Evolutionary conservation across 805 yeast genomes (phyloP).

Genomic region (Candida ponderosae): DNA sequence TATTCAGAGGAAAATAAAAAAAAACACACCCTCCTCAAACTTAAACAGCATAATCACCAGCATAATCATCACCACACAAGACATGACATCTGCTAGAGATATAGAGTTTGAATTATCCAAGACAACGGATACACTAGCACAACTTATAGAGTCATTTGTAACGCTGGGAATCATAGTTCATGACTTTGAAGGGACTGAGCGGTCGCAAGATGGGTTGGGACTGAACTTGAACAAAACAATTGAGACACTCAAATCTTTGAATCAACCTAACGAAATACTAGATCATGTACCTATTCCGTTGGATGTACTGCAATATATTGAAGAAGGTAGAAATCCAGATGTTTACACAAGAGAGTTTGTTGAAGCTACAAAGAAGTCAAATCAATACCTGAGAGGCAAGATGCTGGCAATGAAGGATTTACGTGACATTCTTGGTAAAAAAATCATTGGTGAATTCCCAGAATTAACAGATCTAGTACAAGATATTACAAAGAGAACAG

Average conservation of each 20-base stretch:
- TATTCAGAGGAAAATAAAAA: no score
- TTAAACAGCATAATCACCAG: no score
- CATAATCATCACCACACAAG: no score
- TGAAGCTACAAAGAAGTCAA: constrained; percentile 84
- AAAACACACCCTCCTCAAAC: no score
- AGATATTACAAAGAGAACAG: constrained; percentile 42
- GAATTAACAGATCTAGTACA: constrained; percentile 54
- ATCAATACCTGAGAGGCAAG: constrained; percentile 83
- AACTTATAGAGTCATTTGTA: constrained; percentile 69
- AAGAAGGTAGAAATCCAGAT: constrained; percentile 95
- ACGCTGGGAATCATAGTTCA: constrained; percentile 90
- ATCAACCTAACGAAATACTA: constrained; percentile 23
- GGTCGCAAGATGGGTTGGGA: constrained; percentile 52
- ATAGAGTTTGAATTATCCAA: constrained; percentile 21
- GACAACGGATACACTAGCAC: constrained; percentile 30
- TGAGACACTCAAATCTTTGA: constrained; percentile 27
- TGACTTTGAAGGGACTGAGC: constrained; percentile 86
- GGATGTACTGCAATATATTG: constrained; percentile 86
- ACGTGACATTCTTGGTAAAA: constrained; percentile 57
- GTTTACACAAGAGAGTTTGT: constrained; percentile 95
- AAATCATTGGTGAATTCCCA: constrained; percentile 73
- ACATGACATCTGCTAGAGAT: neutral
- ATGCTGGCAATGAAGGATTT: constrained; percentile 60
- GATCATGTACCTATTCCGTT: constrained; percentile 52
- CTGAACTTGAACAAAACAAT: constrained; percentile 33